A percentile compares a stretch with the other conserved stretches of the same genome.
These are phyloP conservation scores for Cryptococcus amylolentus DNA, from an alignment of 1,284 basidiomycete genomes.

Conservation along the genomic window DNA sequence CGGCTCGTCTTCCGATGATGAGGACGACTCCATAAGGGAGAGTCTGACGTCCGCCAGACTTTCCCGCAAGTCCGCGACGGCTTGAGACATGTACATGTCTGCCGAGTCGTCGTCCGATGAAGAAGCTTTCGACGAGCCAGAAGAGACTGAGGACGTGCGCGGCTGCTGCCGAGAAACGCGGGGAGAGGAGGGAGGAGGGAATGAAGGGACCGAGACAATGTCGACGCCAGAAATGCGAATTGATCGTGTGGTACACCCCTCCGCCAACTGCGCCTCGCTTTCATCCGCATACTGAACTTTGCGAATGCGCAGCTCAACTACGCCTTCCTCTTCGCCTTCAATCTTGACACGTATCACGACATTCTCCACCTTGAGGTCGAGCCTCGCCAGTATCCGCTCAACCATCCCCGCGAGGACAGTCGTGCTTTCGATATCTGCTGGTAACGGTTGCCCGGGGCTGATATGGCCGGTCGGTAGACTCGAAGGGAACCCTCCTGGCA, in stretches of 20 bases:
- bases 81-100: constrained; percentile 52
- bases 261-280: constrained; percentile 9
- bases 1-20: constrained; percentile 17
- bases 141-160: constrained; percentile 23
- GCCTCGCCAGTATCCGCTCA: constrained; percentile 74
- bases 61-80: constrained; percentile 51
- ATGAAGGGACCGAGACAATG: constrained; percentile 19
- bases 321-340: constrained; percentile 26
- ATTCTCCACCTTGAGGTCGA: constrained; percentile 71
- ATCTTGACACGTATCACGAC: constrained; percentile 55
- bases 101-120: constrained; percentile 23
- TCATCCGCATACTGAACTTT: constrained; percentile 45
- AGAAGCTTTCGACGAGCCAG: constrained; percentile 18
- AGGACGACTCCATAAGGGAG: neutral
- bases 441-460: neutral
- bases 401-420: constrained; percentile 80
- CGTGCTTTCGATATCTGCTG: constrained; percentile 52
- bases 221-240: constrained; percentile 27
- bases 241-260: constrained; percentile 17
- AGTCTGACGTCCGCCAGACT: constrained; percentile 16
- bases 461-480: neutral
- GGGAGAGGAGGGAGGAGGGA: neutral
- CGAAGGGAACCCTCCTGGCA: constrained; percentile 41
- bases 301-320: constrained; percentile 41
- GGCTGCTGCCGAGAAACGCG: neutral